Conservation (phyloP, 164 flowering plant species). For the Chimonanthus salicifolius region DNA sequence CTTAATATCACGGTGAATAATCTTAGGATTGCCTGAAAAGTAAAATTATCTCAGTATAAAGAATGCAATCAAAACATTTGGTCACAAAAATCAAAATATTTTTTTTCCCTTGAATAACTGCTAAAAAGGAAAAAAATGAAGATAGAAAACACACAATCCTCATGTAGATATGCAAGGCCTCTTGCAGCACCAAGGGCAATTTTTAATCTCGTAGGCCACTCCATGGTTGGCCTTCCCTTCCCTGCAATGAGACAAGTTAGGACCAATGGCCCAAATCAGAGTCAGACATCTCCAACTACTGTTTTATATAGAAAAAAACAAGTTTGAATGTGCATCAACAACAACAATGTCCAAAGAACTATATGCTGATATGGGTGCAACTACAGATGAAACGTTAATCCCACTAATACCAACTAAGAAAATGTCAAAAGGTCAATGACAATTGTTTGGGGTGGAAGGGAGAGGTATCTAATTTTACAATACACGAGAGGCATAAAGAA, state of each 20-base stretch:
- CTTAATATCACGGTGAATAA: slow-evolving; percentile 95
- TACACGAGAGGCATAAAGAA: no score
- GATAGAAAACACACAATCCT: slow-evolving; percentile 64
- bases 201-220: slow-evolving; percentile 69
- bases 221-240: slow-evolving; percentile 79
- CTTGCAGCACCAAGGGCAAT: slow-evolving; percentile 94
- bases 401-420: no score
- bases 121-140: not conserved
- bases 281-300: not conserved
- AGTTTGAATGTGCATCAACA: no score
- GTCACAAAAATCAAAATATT: no score
- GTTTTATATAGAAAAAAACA: not conserved
- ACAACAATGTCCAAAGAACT: no score
- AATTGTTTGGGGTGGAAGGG: no score
- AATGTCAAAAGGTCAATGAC: no score
- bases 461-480: no score
- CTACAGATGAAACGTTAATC: no score
- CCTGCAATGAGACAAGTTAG: slow-evolving; percentile 37
- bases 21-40: slow-evolving; percentile 87
- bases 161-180: slow-evolving; percentile 94
- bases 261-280: not conserved
- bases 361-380: no score
- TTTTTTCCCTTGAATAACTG: not conserved
- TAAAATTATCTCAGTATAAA: not conserved
- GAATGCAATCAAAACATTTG: no score